Base-by-base conservation (phyloP, 2,329 filamentous ascomycete species). In the Pezicula radicicola region DNA sequence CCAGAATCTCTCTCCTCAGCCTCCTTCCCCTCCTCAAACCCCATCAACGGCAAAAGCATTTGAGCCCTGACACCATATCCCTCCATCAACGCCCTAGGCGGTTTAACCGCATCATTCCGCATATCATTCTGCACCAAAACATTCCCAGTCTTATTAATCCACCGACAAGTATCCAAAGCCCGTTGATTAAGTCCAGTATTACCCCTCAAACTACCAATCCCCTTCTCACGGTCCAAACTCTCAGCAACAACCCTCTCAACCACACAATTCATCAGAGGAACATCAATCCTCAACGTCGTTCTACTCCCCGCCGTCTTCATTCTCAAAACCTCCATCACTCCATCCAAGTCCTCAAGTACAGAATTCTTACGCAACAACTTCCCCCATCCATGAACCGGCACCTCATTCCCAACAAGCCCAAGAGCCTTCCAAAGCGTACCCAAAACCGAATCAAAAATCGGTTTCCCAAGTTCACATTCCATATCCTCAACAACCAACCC, bases 101-200 rank as follows among this genome's bases (percentile, higher is more conserved):
- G 36, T 5, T 25, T 19, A 21, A 48, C 41, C 6, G 19, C 21
- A 10, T 35, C 36, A 30, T 48, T 41, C 13, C 39, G 39, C 13
- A 36, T 48, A 19, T 48, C 46, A n/a, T n/a, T 6, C 25, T 48
- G 36, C 4, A 42, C 30, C 9, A 48, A 36, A 25, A 21, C 16
- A 28, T 18, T 27, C 6, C 46, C 46, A 7, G 46, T 48, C 21
- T 28, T 21, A 15, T 48, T 27, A 16, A 48, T 37, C 10, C 30
- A 21, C 18, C 41, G 46, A 40, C 46, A 48, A 15, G 46, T 48
- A 9, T 16, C 21, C 5, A 40, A 21, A 9, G 36, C 46, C 27
- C 46, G 25, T 40, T 48, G 46, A 40, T 48, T 48, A 5, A 48
- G n/a, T 18, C 35, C n/a, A n/a, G 46, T 48, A 28, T 40, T 48